A percentile compares a stretch with the other conserved stretches of the same genome.
Conservation (phyloP, 2,329 filamentous ascomycete species). For the Pseudogymnoascus sp. region DNA sequence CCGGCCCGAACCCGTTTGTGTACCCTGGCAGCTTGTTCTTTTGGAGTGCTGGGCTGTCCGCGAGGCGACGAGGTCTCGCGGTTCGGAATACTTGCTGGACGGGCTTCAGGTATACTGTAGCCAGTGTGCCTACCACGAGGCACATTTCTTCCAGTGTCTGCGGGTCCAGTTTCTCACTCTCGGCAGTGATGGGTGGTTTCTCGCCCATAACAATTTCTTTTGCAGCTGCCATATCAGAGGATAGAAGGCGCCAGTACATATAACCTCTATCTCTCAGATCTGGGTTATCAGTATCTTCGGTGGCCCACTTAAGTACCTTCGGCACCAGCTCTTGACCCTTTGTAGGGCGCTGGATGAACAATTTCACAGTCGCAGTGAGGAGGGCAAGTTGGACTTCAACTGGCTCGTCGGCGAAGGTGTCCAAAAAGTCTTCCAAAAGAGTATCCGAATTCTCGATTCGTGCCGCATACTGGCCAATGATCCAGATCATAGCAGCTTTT, state of each 20-base stretch:
- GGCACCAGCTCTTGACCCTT: constrained; percentile 91
- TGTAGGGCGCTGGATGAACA: constrained; percentile 94
- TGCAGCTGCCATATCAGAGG: constrained; percentile 79
- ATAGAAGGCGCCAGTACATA: constrained; percentile 98
- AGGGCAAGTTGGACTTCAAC: constrained; percentile 93
- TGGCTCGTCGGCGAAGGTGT: constrained; percentile 87
- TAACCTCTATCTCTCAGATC: constrained; percentile 93
- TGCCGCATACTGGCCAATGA: constrained; percentile 95
- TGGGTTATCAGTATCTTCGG: constrained; percentile 97
- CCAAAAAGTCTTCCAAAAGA: constrained; percentile 88
- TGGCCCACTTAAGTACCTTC: constrained; percentile 95
- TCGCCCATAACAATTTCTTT: constrained; percentile 92
- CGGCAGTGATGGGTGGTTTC: constrained; percentile 91
- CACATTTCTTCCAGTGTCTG: constrained; percentile 94
- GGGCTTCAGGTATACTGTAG: constrained; percentile 95
- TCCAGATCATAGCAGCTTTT: constrained; percentile 98
- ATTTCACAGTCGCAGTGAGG: constrained; percentile 90
- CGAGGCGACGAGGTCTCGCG: constrained; percentile 69
- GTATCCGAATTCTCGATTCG: constrained; percentile 95
- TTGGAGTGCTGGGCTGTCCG: constrained; percentile 80
- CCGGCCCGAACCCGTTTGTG: constrained; percentile 39
- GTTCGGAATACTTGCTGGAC: constrained; percentile 94
- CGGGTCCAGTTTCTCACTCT: constrained; percentile 88
- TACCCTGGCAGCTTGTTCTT: constrained; percentile 49
- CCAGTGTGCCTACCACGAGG: constrained; percentile 87